Conservation (phyloP, 306 rosid genomes). For the Prosopis cineraria region DNA sequence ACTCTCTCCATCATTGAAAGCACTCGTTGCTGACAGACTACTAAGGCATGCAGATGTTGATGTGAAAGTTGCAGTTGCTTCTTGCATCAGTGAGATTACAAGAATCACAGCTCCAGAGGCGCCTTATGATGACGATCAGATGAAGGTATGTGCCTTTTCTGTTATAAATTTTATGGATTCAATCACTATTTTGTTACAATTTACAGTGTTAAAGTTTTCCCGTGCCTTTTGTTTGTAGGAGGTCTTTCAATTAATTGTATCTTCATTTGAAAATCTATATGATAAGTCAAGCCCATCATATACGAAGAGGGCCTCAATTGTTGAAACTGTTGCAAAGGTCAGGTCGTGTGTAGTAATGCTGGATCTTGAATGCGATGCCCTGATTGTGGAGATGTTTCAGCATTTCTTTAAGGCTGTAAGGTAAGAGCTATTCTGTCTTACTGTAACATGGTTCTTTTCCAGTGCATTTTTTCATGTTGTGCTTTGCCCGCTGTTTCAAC, state of each 20-base stretch:
- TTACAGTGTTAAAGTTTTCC: slow-evolving; percentile 1
- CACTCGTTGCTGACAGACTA: slow-evolving; percentile 62
- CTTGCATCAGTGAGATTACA: slow-evolving; percentile 91
- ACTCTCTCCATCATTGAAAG: slow-evolving; percentile 71
- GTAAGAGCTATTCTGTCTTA: slow-evolving; percentile 40
- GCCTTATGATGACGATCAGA: slow-evolving; percentile 88
- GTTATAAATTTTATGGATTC: background rate
- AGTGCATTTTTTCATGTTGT: slow-evolving; percentile 6
- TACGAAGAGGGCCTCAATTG: slow-evolving; percentile 67
- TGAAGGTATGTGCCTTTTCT: slow-evolving; percentile 64
- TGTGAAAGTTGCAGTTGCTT: slow-evolving; percentile 85
- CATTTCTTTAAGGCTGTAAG: slow-evolving; percentile 78
- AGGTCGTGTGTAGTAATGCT: slow-evolving; percentile 94
- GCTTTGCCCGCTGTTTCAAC: background rate
- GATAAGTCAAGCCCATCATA: slow-evolving; percentile 72
- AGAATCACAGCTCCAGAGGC: slow-evolving; percentile 97
- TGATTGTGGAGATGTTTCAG: slow-evolving; percentile 90
- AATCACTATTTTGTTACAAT: background rate
- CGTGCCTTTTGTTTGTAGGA: slow-evolving; percentile 51
- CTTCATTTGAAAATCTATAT: slow-evolving; percentile 79
- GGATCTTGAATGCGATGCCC: slow-evolving; percentile 86
- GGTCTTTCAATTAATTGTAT: slow-evolving; percentile 81
- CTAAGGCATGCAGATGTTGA: slow-evolving; percentile 70
- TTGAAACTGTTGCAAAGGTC: slow-evolving; percentile 92
- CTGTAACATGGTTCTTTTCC: background rate